These are phyloP conservation scores for Colletotrichum sp. DNA, from an alignment of 2,329 filamentous ascomycete species.

Conservation along the genomic window DNA sequence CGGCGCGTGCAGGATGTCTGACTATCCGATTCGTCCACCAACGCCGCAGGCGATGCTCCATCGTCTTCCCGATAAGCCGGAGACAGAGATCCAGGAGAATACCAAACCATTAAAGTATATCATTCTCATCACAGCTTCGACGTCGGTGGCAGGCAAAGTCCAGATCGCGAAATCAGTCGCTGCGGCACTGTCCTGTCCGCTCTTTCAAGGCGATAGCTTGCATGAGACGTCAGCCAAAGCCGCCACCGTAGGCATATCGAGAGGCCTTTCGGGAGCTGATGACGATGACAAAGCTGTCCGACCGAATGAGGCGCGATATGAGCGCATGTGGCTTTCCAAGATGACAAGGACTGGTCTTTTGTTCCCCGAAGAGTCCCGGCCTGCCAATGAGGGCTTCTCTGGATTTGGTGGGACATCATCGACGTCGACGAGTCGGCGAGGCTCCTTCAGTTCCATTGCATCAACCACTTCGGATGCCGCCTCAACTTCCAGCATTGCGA, in stretches of 20 bases:
- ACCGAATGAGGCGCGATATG: constrained; percentile 29
- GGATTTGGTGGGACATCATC: constrained; percentile 30
- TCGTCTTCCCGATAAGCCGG: constrained; percentile 27
- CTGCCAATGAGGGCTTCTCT: constrained; percentile 31
- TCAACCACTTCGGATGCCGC: background rate
- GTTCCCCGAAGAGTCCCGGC: constrained; percentile 34
- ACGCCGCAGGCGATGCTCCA: constrained; percentile 20
- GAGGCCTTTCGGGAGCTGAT: background rate
- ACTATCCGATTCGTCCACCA: background rate
- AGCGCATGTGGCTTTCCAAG: constrained; percentile 35
- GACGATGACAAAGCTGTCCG: background rate
- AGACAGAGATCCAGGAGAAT: background rate
- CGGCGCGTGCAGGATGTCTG: background rate
- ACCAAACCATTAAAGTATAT: constrained; percentile 28
- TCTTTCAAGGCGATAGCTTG: constrained; percentile 32
- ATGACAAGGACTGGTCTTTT: constrained; percentile 33
- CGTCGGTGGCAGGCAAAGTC: constrained; percentile 29
- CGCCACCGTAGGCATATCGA: constrained; percentile 21
- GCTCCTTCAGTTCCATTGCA: constrained; percentile 26
- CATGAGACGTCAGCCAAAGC: constrained; percentile 33
- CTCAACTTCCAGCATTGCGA: background rate
- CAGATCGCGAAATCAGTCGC: constrained; percentile 31
- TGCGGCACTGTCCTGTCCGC: constrained; percentile 27
- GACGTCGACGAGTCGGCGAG: constrained; percentile 28
- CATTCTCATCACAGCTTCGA: constrained; percentile 29